Base-by-base conservation (phyloP, 129 eudicot species). In the Centaurea solstitialis region DNA sequence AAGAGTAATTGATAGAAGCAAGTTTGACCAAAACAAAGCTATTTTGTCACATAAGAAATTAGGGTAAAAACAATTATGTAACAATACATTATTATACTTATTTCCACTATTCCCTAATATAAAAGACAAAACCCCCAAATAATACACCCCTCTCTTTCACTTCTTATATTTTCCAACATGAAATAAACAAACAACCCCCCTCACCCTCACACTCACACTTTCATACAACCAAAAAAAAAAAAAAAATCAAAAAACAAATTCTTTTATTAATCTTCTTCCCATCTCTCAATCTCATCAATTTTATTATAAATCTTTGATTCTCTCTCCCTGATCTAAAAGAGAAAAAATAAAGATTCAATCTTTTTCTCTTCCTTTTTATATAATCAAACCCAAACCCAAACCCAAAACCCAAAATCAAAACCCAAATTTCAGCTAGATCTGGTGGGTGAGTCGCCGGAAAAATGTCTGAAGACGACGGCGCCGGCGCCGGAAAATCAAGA, bases 381-480 rank as follows among this genome's bases (percentile, higher is more conserved):
- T 81, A 81, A 43, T 75, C 59, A 21, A 45, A 67, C 75, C 37
- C 76, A 22, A 71, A 71, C 2, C 2, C 26, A 37, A 26, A 11
- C 30, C 30, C 30, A 26, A 26, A 26, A 26, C 30, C 30, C 30
- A 26, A 40, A 72, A 72, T 59, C 24, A 26, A 43, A 40, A 26
- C 2, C 30, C 1, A 26, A 2, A 26, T 26, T 17, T 40, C 64
- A 17, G n/a, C 62, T 18, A 21, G 70, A 75, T 83, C 88, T 78
- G 80, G 80, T 86, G 88, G 83, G 88, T 78, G 86, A 39, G 77
- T 81, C 78, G 78, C 28, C 85, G 61, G 81, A 80, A 50, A 26
- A 84, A 89, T 89, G 93, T 89, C 93, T 23, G 90, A 86, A 74
- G 93, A 86, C 71, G 88, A 82, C 59, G 28, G 87, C 75, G 23